These are phyloP conservation scores for Mycosphaerelloides madeirae DNA, from an alignment of 2,329 filamentous ascomycete species.

Conservation along the genomic window DNA sequence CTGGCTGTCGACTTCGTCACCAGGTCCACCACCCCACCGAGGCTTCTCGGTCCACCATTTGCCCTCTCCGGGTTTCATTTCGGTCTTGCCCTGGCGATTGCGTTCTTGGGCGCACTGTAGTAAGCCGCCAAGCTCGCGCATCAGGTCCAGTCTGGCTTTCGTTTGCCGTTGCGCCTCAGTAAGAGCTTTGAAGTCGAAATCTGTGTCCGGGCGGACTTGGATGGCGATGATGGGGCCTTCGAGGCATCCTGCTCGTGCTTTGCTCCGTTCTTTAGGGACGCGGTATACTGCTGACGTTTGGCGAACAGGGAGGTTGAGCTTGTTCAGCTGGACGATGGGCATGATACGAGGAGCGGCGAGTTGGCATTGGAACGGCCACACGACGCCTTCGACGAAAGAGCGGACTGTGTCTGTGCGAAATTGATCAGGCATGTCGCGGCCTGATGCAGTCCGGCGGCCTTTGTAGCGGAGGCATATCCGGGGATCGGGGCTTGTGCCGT, in stretches of 20 bases:
- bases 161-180: constrained; percentile 23
- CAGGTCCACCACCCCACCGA: constrained; percentile 54
- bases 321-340: constrained; percentile 40
- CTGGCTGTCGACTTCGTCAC: constrained; percentile 38
- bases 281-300: constrained; percentile 53
- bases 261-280: constrained; percentile 48
- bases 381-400: constrained; percentile 54
- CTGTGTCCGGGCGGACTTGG: constrained; percentile 52
- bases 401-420: constrained; percentile 53
- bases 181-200: constrained; percentile 36
- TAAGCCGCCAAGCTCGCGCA: constrained; percentile 55
- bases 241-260: constrained; percentile 51
- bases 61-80: constrained; percentile 49
- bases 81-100: constrained; percentile 49
- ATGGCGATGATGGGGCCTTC: constrained; percentile 56
- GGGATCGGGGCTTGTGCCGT: constrained; percentile 13
- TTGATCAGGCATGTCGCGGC: constrained; percentile 55
- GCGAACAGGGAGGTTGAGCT: constrained; percentile 52
- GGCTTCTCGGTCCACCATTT: constrained; percentile 57
- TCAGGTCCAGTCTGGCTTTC: constrained; percentile 45
- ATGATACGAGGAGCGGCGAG: constrained; percentile 42
- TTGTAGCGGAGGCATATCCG: constrained; percentile 42
- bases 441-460: constrained; percentile 55
- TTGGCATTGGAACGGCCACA: constrained; percentile 55
- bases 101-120: constrained; percentile 58